phyloP scores from a whole-genome alignment of 129 eudicot genomes.

The Oenanthe sinensis region DNA sequence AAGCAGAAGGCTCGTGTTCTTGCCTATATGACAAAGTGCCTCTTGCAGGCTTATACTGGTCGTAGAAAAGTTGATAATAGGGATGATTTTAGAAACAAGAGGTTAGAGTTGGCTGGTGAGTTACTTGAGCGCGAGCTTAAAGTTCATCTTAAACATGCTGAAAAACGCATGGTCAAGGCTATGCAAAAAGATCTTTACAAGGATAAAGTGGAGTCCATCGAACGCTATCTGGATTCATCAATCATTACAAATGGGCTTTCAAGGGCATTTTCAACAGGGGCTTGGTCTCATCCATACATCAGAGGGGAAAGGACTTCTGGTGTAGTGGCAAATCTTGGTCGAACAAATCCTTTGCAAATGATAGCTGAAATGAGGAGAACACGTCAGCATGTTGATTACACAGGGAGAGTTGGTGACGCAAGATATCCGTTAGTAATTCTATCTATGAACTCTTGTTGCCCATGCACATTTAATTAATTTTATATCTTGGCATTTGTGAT shows the following conservation, averaged over 20 bases:
- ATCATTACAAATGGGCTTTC: constrained; percentile 81
- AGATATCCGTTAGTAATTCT: constrained; percentile 79
- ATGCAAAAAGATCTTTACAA: constrained; percentile 79
- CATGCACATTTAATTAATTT: neutral
- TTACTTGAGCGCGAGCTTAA: constrained; percentile 70
- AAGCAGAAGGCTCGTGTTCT: constrained; percentile 62
- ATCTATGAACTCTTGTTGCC: neutral
- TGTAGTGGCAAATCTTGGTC: constrained; percentile 74
- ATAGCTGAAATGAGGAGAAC: constrained; percentile 82
- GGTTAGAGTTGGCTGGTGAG: constrained; percentile 87
- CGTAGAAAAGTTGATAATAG: constrained; percentile 68
- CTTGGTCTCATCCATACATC: constrained; percentile 79
- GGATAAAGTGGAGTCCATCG: constrained; percentile 44
- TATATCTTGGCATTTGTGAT: neutral
- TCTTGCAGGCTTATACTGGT: constrained; percentile 63
- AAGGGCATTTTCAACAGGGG: constrained; percentile 90
- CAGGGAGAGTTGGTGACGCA: constrained; percentile 89
- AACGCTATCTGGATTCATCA: constrained; percentile 80
- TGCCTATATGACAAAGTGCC: constrained; percentile 82
- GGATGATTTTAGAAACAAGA: constrained; percentile 82
- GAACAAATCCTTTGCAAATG: constrained; percentile 83
- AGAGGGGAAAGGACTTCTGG: constrained; percentile 75
- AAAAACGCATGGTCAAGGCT: constrained; percentile 66
- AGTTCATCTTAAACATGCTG: constrained; percentile 71
- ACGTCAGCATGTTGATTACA: constrained; percentile 77